phyloP scores from a whole-genome alignment of 2,329 filamentous ascomycete species.

The Fusarium goolgardi region DNA sequence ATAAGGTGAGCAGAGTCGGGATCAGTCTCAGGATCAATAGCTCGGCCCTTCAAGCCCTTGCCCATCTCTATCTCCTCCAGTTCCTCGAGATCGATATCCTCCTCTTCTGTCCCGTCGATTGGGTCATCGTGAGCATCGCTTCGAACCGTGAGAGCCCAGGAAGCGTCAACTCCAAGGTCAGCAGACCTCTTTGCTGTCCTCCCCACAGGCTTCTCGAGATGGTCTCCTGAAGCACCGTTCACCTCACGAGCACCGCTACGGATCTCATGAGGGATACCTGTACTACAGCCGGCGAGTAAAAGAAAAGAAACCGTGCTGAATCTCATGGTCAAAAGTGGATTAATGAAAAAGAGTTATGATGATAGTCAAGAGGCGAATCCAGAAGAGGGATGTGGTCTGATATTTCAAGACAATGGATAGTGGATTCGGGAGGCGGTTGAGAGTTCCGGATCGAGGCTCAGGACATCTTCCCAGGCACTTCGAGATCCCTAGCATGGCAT shows the following conservation, averaged over 20 bases:
- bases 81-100: slow-evolving; percentile 5
- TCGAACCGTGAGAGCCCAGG: neutral
- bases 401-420: slow-evolving; percentile 36
- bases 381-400: slow-evolving; percentile 12
- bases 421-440: neutral
- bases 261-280: slow-evolving; percentile 26
- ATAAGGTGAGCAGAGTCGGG: slow-evolving; percentile 15
- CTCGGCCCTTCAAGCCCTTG: slow-evolving; percentile 3
- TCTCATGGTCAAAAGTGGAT: slow-evolving; percentile 26
- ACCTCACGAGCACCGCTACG: slow-evolving; percentile 17
- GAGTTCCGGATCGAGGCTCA: slow-evolving; percentile 31
- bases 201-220: neutral
- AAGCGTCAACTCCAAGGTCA: neutral
- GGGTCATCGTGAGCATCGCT: slow-evolving; percentile 10
- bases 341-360: slow-evolving; percentile 1
- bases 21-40: slow-evolving; percentile 10
- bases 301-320: slow-evolving; percentile 40
- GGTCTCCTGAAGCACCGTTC: neutral
- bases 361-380: neutral
- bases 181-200: neutral
- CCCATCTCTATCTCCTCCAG: slow-evolving; percentile 6
- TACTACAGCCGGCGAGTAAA: slow-evolving; percentile 32
- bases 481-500: slow-evolving; percentile 26
- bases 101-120: slow-evolving; percentile 1
- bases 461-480: slow-evolving; percentile 19